A percentile compares a stretch with the other conserved stretches of the same genome.
These are phyloP conservation scores for Coprinellus micaceus DNA, from an alignment of 768 basidiomycete species.

Conservation along the genomic window DNA sequence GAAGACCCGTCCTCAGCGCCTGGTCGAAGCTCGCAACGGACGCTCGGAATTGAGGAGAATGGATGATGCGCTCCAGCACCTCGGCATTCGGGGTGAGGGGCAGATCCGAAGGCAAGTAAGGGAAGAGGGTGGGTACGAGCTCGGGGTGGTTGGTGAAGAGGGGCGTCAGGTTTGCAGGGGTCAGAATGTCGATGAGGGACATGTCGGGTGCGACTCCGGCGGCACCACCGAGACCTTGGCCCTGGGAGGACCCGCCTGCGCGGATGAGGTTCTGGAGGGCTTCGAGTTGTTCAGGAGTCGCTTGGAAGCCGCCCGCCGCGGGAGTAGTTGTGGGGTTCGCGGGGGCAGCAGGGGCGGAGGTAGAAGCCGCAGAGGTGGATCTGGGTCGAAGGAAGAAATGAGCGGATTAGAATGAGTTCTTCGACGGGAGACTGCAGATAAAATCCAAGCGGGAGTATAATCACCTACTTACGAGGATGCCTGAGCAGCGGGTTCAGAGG, in stretches of 20 bases:
- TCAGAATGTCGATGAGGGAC: conserved; percentile 71
- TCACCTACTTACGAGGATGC: conserved; percentile 7
- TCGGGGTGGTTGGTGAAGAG: conserved; percentile 69
- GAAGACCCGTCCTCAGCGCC: conserved; percentile 76
- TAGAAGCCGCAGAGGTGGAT: conserved; percentile 12
- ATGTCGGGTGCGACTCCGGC: conserved; percentile 42
- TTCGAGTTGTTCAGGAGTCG: conserved; percentile 65
- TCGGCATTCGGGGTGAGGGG: conserved; percentile 66
- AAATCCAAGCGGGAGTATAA: too few relatives aligned
- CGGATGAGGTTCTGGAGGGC: conserved; percentile 54
- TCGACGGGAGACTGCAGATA: too few relatives aligned
- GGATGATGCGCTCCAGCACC: conserved; percentile 68
- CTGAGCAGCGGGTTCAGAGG: conserved; percentile 17
- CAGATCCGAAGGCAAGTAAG: conserved; percentile 78
- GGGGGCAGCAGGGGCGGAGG: conserved; percentile 10
- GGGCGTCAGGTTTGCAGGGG: conserved; percentile 66
- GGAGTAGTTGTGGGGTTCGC: too few relatives aligned
- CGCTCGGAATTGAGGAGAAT: conserved; percentile 78
- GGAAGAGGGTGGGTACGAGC: conserved; percentile 67
- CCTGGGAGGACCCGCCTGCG: conserved; percentile 30
- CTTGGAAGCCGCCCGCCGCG: conserved; percentile 34
- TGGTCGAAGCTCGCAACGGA: conserved; percentile 81
- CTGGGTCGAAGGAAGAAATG: conserved; percentile 9
- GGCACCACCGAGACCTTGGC: too few relatives aligned
- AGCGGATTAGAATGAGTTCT: neutral